Conservation (phyloP, 345 rosid genomes). For the Salix caprea region DNA sequence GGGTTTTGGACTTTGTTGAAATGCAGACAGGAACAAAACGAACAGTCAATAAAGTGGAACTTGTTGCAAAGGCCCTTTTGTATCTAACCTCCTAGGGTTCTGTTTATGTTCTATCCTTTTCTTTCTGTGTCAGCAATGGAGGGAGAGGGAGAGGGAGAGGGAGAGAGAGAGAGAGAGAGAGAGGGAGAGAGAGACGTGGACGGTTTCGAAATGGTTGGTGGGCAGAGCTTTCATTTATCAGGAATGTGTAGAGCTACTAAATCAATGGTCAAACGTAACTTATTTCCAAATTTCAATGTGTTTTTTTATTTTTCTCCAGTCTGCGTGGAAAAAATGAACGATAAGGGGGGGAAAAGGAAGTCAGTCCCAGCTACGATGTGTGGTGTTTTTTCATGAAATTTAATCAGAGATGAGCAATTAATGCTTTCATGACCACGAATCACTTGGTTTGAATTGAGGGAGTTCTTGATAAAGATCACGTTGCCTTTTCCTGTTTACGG, state of each 20-base stretch:
- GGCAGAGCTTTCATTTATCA: background rate
- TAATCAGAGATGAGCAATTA: no score
- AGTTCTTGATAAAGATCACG: background rate
- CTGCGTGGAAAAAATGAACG: no score
- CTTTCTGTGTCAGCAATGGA: constrained; percentile 6
- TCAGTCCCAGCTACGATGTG: no score
- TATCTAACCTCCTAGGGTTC: constrained; percentile 27
- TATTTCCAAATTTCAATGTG: no score
- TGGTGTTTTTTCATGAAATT: no score
- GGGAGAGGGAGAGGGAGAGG: no score
- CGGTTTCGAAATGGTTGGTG: background rate
- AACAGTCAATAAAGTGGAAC: constrained; percentile 17
- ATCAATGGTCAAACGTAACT: no score
- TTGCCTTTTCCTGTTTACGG: background rate
- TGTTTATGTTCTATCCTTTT: constrained; percentile 32
- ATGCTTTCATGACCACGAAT: no score
- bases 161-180: background rate
- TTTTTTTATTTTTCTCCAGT: no score
- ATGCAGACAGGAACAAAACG: constrained; percentile 25
- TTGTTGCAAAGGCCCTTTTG: constrained; percentile 23
- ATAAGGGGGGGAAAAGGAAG: no score
- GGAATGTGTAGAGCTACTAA: background rate
- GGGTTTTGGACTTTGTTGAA: constrained; percentile 18
- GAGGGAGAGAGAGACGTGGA: background rate
- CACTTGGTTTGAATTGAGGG: no score